Base-by-base conservation (phyloP, 768 basidiomycete species). In the Crepidotus variabilis region DNA sequence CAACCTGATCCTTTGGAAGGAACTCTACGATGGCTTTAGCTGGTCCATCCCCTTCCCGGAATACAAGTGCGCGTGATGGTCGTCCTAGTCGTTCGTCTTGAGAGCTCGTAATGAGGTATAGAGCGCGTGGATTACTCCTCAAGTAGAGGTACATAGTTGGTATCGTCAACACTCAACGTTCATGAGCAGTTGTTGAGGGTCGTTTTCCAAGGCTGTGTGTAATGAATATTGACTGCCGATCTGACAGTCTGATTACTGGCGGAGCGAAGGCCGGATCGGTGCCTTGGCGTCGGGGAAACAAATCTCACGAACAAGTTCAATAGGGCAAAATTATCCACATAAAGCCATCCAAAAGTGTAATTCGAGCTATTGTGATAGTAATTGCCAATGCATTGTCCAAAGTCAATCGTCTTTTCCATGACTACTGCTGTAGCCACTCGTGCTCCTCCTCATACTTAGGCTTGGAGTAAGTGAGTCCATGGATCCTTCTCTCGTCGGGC, bases 21-120 rank as follows among this genome's bases (percentile, higher is more conserved):
- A 95, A 93, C 71, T 96, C 94, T 21, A 96, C 92, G 45, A 95
- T 82, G 47, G 90, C 89, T 66, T 92, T 89, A 8, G 82, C 69
- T 53, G 69, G 67, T 14, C 69, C 64, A 56, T 78, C 73, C 20
- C 85, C 83, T 21, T 82, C 79, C 49, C 89, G 87, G 69, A 94
- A 92, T 49, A 88, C 79, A 34, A 94, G 82, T 13, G 79, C 88
- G 60, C 81, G 76, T 33, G 70, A 71, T 18, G 90, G 87, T 52
- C 78, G 74, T 16, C 85, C 88, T 46, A 76, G 69, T 55, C 71
- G 75, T 65, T 88, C 86, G 56, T 89, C 87, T 52, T 86, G 83
- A 39, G 81, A 73, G 63, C 81, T 82, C 22, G 90, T 89, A 54
- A 87, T 79, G 18, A 94, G 82, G 65, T 87, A 88, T 39, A 94